Evolutionary conservation across 768 basidiomycete species (phyloP).

Genomic region (Kwoniella sp.): DNA sequence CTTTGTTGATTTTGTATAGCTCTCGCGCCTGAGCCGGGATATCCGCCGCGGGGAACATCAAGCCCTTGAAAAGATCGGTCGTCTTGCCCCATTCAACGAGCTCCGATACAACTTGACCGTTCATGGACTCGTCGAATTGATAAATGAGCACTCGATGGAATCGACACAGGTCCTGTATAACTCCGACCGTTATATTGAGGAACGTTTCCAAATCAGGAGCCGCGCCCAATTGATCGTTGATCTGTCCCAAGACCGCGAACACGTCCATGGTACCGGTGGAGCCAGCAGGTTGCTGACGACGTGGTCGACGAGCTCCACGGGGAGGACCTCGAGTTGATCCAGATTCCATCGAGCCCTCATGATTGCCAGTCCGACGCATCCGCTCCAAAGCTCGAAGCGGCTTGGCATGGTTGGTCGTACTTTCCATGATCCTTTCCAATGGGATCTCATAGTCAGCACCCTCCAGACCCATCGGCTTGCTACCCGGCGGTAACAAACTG

Average conservation of each 20-base stretch:
- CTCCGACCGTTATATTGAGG: conserved; percentile 67
- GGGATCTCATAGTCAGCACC: conserved; percentile 51
- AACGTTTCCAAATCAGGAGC: conserved; percentile 65
- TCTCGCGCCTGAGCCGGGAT: conserved; percentile 60
- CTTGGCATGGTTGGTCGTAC: conserved; percentile 64
- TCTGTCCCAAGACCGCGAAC: conserved; percentile 70
- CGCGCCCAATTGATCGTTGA: conserved; percentile 71
- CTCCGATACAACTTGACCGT: conserved; percentile 72
- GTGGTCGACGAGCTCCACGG: conserved; percentile 17
- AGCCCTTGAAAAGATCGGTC: conserved; percentile 61
- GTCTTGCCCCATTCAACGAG: conserved; percentile 72
- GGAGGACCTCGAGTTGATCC: conserved; percentile 7
- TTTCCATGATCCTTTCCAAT: conserved; percentile 63
- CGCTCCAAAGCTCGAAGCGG: conserved; percentile 69
- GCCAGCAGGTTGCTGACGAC: conserved; percentile 18
- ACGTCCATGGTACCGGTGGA: conserved; percentile 65
- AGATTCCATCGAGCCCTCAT: conserved; percentile 7
- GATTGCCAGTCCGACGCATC: conserved; percentile 54
- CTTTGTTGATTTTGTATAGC: conserved; percentile 70
- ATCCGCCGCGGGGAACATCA: conserved; percentile 50
- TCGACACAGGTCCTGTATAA: conserved; percentile 71
- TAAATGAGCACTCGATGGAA: conserved; percentile 78
- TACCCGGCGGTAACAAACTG: conserved; percentile 4
- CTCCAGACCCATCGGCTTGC: conserved; percentile 37
- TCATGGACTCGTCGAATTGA: conserved; percentile 76